Evolutionary conservation across 371 early-diverging fungal genomes (phyloP), one percentile per base, ranked within the genome.

Genomic region (Massospora cicadina): DNA sequence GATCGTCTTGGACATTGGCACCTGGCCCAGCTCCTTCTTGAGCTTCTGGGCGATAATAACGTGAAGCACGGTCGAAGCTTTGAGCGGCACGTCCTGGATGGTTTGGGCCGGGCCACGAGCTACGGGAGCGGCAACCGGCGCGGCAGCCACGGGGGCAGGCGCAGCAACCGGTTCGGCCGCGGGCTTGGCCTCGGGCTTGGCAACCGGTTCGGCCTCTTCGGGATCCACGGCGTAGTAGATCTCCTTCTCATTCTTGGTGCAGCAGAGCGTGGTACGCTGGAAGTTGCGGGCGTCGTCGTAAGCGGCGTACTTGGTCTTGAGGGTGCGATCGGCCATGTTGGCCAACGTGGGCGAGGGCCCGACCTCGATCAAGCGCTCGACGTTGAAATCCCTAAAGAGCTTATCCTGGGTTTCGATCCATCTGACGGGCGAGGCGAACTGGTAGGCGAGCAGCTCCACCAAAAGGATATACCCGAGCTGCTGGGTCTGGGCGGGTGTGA

Each of bases 331-430:
- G 60, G 95, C 91, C 97, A 96, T 96, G 65, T 89, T 89, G 68
- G 81, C 78, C 29, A 96, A 80, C 56, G 92, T 88, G 27, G 94
- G 90, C 61, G 85, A 81, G 32, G 93, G 93, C 33, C 95, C 97
- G 27, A 95, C 79, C 73, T 96, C 97, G 43, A 96, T 87, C 64
- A 96, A 71, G 53, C 94, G 85, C 68, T 86, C 85, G 60, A 95
- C 84, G 28, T 84, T 74, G 72, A 79, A 84, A 68, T 85, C 77
- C 75, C 80, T 80, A 79, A 95, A 86, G 58, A 94, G 76, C 60
- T 81, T 79, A 67, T 95, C 94, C 75, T 96, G 97, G n/a, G 95
- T 96, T 74, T 95, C 93, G 66, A 96, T 96, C 97, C 97, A 95
- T 67, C 91, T 84, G 53, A 96, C 95, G 64, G 94, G 88, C 55